A percentile compares a stretch with the other conserved stretches of the same genome.
Conservation (phyloP, 768 basidiomycete species). For the Kwoniella pini region DNA sequence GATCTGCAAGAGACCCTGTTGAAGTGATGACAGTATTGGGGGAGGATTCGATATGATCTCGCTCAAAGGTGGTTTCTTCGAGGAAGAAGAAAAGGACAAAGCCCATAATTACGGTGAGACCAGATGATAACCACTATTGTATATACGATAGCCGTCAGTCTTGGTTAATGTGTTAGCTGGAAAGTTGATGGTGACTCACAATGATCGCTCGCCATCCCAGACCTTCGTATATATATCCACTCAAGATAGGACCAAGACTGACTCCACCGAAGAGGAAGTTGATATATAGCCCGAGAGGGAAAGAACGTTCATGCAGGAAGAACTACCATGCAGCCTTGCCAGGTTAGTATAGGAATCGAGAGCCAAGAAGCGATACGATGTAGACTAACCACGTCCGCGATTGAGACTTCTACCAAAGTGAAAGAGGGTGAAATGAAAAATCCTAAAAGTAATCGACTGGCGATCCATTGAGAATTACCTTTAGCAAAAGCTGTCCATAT, state of each 20-base stretch:
- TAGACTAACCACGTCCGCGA: slow-evolving; percentile 18
- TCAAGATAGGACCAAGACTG: slow-evolving; percentile 13
- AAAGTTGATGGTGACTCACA: slow-evolving; percentile 1
- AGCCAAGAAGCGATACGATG: neutral
- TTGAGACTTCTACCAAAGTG: slow-evolving; percentile 21
- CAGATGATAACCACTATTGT: slow-evolving; percentile 15
- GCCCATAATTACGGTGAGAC: slow-evolving; percentile 8
- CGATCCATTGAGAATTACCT: slow-evolving; percentile 25
- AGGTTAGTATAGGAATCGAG: neutral
- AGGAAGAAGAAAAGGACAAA: slow-evolving; percentile 28
- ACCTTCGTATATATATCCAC: slow-evolving; percentile 20
- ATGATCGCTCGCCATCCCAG: slow-evolving; percentile 21
- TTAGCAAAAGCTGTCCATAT: slow-evolving; percentile 16
- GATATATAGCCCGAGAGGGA: slow-evolving; percentile 15
- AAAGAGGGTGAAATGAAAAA: slow-evolving; percentile 18
- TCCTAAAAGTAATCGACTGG: slow-evolving; percentile 17
- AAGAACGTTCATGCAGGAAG: slow-evolving; percentile 9
- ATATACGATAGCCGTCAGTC: neutral
- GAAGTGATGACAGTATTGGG: slow-evolving; percentile 1
- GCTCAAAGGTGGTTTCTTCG: slow-evolving; percentile 22
- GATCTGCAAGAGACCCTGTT: neutral
- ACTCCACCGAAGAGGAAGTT: slow-evolving; percentile 16
- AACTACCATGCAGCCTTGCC: neutral
- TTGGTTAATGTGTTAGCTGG: neutral
- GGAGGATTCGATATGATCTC: neutral